Percentiles rank a stretch among this genome's conserved stretches.
Conservation (phyloP, 148 eudicot species). For the Salicornia ramosissima region DNA sequence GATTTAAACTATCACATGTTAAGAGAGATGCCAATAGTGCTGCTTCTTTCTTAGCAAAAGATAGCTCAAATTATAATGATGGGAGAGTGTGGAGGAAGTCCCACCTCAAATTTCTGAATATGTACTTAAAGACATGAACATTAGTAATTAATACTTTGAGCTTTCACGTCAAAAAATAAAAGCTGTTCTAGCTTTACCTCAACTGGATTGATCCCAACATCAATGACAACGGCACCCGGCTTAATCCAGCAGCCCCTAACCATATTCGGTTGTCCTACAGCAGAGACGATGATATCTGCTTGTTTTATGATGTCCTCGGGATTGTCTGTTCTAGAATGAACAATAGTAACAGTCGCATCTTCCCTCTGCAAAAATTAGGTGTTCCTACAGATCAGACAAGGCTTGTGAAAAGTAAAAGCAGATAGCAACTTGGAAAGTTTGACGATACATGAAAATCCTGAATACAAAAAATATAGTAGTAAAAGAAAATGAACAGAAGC, state of each 20-base stretch:
- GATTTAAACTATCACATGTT: too few species aligned
- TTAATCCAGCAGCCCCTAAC: conserved; percentile 92
- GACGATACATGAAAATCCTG: not conserved
- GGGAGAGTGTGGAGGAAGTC: too few species aligned
- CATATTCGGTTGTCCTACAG: conserved; percentile 86
- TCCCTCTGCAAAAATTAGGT: conserved; percentile 53
- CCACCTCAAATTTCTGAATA: too few species aligned
- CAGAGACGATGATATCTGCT: conserved; percentile 87
- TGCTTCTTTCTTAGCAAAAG: too few species aligned
- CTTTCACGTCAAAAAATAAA: not conserved
- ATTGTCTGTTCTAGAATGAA: conserved; percentile 86
- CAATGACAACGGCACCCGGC: conserved; percentile 85
- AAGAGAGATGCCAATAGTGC: too few species aligned
- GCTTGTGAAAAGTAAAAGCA: not conserved
- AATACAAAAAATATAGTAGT: not conserved
- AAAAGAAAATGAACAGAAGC: too few species aligned
- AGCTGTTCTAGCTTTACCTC: conserved; percentile 46
- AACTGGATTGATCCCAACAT: conserved; percentile 90
- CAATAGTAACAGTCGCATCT: conserved; percentile 87
- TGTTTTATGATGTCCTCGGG: conserved; percentile 73
- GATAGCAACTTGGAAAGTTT: not conserved
- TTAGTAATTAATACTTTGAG: too few species aligned
- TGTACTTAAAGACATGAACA: too few species aligned
- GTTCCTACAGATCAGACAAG: not conserved
- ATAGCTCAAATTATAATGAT: too few species aligned